Base-by-base conservation (phyloP, 2,329 filamentous ascomycete species). In the Sarocladiaceae sp. region DNA sequence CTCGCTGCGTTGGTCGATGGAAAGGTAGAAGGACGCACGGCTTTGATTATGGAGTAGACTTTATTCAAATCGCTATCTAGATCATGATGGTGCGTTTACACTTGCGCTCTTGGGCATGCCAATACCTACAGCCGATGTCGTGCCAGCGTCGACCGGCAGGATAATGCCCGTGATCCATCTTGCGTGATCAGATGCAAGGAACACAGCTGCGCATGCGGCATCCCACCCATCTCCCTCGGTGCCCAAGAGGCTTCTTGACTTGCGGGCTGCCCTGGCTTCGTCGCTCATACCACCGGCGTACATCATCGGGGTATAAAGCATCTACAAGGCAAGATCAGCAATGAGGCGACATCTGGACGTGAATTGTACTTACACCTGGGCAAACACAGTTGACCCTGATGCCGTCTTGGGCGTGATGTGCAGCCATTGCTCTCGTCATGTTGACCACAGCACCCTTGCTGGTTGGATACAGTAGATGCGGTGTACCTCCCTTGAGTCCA, bases 291-390 rank as follows among this genome's bases (percentile, higher is more conserved):
- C 65, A 2, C 54, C 55, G 0, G 53, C 51, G 13, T 62, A 63
- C 54, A 70, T 65, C 69, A 73, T 72, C 0, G 69, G 69, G 0
- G 69, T 72, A 45, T 70, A 72, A 0, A 72, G 57, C 65, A 71
- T 70, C 37, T 41, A 24, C 26, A 29, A 29, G 7, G 13, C 9
- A 29, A 9, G 7, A 29, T 7, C 26, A 29, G 7, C 9, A 29
- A 29, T 7, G 13, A 29, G 50, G 65, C 47, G 37, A 6, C 4
- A 26, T 20, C n/a, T n/a, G n/a, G n/a, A n/a, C 34, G 21, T 15
- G 34, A 20, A 15, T 12, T 37, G n/a, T 37, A 45, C 47, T 47
- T 50, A 54, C 37, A 6, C 43, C 43, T 34, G 47, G 44, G 23
- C 33, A 37, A 10, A 46, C 44, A 20, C 44, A 46, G 35, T 46